A percentile compares a stretch with the other conserved stretches of the same genome.
These are phyloP conservation scores for Alternaria sp. DNA, from an alignment of 2,329 filamentous ascomycete species.

Conservation along the genomic window DNA sequence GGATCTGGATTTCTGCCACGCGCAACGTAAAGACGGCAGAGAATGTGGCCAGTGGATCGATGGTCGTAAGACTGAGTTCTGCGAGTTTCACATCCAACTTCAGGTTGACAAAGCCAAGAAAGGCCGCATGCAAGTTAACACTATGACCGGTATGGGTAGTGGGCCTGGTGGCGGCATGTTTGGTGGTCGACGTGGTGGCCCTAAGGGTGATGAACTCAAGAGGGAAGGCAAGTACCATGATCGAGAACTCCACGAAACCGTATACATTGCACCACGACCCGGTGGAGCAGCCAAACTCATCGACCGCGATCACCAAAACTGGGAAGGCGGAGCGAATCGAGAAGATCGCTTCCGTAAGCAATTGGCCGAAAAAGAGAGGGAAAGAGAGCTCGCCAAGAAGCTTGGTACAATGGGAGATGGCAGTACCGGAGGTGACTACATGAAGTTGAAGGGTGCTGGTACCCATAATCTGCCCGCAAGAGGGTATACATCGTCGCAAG, in stretches of 20 bases:
- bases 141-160: slow-evolving; percentile 62
- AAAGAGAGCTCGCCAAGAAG: slow-evolving; percentile 74
- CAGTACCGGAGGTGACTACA: slow-evolving; percentile 75
- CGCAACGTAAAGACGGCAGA: slow-evolving; percentile 82
- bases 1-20: slow-evolving; percentile 89
- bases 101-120: slow-evolving; percentile 75
- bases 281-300: slow-evolving; percentile 68
- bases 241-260: slow-evolving; percentile 62
- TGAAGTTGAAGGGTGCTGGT: slow-evolving; percentile 55
- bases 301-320: slow-evolving; percentile 64
- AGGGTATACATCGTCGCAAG: slow-evolving; percentile 27
- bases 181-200: slow-evolving; percentile 31
- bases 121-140: slow-evolving; percentile 80
- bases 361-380: slow-evolving; percentile 73
- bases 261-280: slow-evolving; percentile 54
- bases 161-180: slow-evolving; percentile 45
- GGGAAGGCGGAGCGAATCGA: slow-evolving; percentile 61
- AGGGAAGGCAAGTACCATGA: slow-evolving; percentile 61
- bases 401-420: slow-evolving; percentile 68
- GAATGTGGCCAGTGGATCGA: slow-evolving; percentile 87
- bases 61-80: slow-evolving; percentile 84
- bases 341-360: slow-evolving; percentile 72
- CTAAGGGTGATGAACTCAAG: slow-evolving; percentile 39
- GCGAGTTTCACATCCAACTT: slow-evolving; percentile 89
- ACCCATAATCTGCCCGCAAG: slow-evolving; percentile 29